Evolutionary conservation across 2,329 filamentous ascomycete species (phyloP), one percentile per base, ranked within the genome.

Genomic region (Aspergillus aculeatus): DNA sequence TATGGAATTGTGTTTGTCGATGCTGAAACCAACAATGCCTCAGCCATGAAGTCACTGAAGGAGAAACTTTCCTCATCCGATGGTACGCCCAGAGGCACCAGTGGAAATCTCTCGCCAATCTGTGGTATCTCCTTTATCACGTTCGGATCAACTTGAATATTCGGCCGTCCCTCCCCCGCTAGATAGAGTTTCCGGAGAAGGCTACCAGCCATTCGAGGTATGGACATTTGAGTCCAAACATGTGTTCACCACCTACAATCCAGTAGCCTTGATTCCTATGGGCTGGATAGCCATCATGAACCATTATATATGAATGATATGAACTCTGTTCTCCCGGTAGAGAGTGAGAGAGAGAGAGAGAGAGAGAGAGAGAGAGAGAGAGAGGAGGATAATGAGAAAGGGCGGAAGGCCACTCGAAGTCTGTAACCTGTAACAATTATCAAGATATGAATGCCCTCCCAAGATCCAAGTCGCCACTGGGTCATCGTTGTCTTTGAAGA

Each of bases 11-110:
- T 56, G 60, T 56, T 57, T n/a, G 49, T 41, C 47, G 24, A 38
- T 58, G 38, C 54, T 64, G 59, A 64, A 64, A 60, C 60, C 50
- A 53, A 57, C 41, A 50, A 29, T 21, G 50, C 44, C 31, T 52
- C 47, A 58, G 31, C 51, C 31, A 41, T 41, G 38, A 41, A 31
- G 47, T 48, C 53, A 55, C 31, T 55, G 41, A 48, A 55, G 38
- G 16, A 41, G 53, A 32, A 55, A 47, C 23, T 55, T 55, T 55
- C 16, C n/a, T n/a, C 19, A 47, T 48, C 53, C 41, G 47, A 48
- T 55, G 53, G 53, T 48, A 48, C 41, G 38, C 38, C 31, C 19
- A 38, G 51, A 59, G 49, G 48, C 29, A 24, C 9, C 51, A 24
- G n/a, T 32, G 41, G 53, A 41, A 48, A 32, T 12, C 21, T 24